These are phyloP conservation scores for Fusarium ambrosium DNA, from an alignment of 2,329 filamentous ascomycete genomes.

Conservation along the genomic window DNA sequence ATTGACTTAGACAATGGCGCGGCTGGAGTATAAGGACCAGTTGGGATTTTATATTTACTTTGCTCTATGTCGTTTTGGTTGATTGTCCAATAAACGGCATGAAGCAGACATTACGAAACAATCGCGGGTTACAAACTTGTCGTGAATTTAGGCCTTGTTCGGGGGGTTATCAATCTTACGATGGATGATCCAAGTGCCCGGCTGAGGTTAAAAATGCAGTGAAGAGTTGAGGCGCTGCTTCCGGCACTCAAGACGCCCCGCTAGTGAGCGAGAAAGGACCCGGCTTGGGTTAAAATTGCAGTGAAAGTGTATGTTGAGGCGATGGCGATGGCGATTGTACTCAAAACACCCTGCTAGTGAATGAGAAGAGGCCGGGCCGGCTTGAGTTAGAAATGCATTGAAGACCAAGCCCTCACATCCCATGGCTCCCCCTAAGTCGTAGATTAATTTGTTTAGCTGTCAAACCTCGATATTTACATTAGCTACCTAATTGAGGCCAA, in stretches of 20 bases:
- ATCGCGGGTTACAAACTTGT: no score
- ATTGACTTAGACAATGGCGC: slow-evolving; percentile 23
- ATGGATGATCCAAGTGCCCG: not conserved
- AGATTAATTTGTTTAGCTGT: no score
- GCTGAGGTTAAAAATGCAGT: not conserved
- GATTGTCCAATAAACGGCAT: not conserved
- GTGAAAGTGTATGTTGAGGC: no score
- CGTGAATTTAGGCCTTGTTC: not conserved
- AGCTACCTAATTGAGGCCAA: not conserved
- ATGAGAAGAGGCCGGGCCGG: no score
- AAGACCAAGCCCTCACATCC: no score
- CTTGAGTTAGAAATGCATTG: not conserved
- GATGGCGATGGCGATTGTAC: no score
- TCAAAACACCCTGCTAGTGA: not conserved
- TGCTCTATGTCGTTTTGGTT: not conserved
- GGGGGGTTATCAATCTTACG: no score
- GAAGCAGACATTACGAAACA: not conserved
- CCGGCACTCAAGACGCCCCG: not conserved
- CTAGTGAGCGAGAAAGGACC: no score
- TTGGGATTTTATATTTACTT: not conserved
- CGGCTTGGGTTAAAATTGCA: not conserved
- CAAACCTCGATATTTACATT: no score
- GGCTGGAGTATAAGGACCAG: slow-evolving; percentile 24
- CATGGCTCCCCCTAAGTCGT: no score
- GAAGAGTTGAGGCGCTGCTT: not conserved